phyloP scores from a whole-genome alignment of 192 early-diverging fungal genomes.

The Radiomyces spectabilis region DNA sequence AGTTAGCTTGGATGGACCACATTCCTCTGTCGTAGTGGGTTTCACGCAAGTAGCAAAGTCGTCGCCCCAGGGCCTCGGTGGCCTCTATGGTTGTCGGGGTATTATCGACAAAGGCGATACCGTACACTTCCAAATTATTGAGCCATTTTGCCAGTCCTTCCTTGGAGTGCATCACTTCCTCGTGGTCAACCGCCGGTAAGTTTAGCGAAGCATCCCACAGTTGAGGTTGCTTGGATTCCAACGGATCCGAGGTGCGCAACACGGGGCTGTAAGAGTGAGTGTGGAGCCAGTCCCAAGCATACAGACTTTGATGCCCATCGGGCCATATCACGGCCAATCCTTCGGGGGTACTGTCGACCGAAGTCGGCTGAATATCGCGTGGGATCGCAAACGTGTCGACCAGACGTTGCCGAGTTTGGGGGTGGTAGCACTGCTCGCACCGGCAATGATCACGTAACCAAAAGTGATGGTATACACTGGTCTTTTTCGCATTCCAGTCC shows the following conservation, averaged over 20 bases:
- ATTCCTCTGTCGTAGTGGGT: slow-evolving; percentile 67
- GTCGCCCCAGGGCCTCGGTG: slow-evolving; percentile 56
- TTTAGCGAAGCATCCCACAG: slow-evolving; percentile 16
- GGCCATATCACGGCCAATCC: slow-evolving; percentile 43
- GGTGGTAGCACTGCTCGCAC: slow-evolving; percentile 70
- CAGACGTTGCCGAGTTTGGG: slow-evolving; percentile 68
- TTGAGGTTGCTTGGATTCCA: slow-evolving; percentile 1
- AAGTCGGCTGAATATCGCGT: slow-evolving; percentile 41
- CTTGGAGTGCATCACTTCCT: slow-evolving; percentile 61
- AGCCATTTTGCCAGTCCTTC: slow-evolving; percentile 67
- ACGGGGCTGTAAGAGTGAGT: slow-evolving; percentile 59
- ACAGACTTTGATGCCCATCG: slow-evolving; percentile 54
- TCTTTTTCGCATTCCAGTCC: slow-evolving; percentile 19
- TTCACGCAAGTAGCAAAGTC: slow-evolving; percentile 69
- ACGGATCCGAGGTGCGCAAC: slow-evolving; percentile 17
- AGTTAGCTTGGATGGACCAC: slow-evolving; percentile 72
- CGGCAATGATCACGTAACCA: slow-evolving; percentile 86
- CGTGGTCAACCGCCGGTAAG: slow-evolving; percentile 41
- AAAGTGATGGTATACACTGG: slow-evolving; percentile 47
- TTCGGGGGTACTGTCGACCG: slow-evolving; percentile 25
- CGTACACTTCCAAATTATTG: slow-evolving; percentile 55
- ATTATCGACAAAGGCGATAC: slow-evolving; percentile 67
- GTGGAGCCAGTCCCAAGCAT: slow-evolving; percentile 54
- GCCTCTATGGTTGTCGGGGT: slow-evolving; percentile 55
- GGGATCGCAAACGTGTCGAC: slow-evolving; percentile 63